Percentiles rank a stretch among this genome's conserved stretches.
These are phyloP conservation scores for Aristolochia contorta DNA, from an alignment of 164 flowering plant genomes.

Conservation along the genomic window DNA sequence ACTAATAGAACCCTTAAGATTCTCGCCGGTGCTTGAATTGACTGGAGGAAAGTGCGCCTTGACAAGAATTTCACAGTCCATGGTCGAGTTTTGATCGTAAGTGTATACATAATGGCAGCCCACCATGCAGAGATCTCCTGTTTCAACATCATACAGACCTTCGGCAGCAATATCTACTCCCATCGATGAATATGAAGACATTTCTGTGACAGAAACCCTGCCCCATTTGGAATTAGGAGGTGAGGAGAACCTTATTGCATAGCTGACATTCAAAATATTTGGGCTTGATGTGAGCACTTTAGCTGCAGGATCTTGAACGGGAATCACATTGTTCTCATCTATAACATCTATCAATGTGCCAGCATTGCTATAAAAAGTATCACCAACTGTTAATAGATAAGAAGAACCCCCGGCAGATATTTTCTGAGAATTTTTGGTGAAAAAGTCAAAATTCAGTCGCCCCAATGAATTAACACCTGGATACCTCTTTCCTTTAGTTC, in stretches of 20 bases:
- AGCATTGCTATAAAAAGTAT: slow-evolving; percentile 13
- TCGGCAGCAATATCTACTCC: slow-evolving; percentile 43
- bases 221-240: slow-evolving; percentile 1
- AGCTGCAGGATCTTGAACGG: background rate
- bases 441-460: slow-evolving; percentile 38
- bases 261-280: slow-evolving; percentile 43
- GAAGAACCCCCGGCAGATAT: slow-evolving; percentile 25
- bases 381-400: slow-evolving; percentile 29
- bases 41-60: slow-evolving; percentile 38
- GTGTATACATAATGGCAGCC: slow-evolving; percentile 38
- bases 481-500: slow-evolving; percentile 17
- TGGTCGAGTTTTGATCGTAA: slow-evolving; percentile 6
- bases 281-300: background rate
- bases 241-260: slow-evolving; percentile 19
- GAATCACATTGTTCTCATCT: too few species aligned
- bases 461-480: slow-evolving; percentile 29
- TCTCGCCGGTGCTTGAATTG: slow-evolving; percentile 16
- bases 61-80: slow-evolving; percentile 52
- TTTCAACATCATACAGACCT: slow-evolving; percentile 47
- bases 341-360: background rate
- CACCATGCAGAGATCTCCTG: slow-evolving; percentile 58
- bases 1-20: slow-evolving; percentile 39
- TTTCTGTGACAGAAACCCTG: slow-evolving; percentile 6
- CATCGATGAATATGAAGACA: slow-evolving; percentile 1
- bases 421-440: slow-evolving; percentile 14